Evolutionary conservation across 345 rosid species (phyloP).

Genomic region (Bretschneidera sinensis): DNA sequence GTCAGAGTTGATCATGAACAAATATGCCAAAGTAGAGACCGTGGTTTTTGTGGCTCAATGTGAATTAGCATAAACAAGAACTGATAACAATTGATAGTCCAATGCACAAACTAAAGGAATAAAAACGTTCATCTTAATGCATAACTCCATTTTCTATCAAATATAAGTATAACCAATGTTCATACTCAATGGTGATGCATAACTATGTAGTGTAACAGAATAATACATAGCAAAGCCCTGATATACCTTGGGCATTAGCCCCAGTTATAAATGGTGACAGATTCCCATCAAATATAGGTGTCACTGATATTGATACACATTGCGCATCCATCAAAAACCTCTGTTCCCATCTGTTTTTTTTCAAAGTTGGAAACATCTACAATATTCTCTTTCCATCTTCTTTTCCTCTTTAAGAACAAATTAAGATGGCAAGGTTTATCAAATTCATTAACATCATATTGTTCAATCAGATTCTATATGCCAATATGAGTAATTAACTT

Average conservation of each 20-base stretch:
- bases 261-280: too few relatives aligned
- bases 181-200: not conserved
- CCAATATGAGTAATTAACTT: not conserved
- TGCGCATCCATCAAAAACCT: not conserved
- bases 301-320: too few relatives aligned
- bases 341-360: not conserved
- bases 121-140: not conserved
- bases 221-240: too few relatives aligned
- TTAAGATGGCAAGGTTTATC: not conserved
- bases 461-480: not conserved
- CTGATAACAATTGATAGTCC: not conserved
- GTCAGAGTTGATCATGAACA: not conserved
- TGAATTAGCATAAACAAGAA: not conserved
- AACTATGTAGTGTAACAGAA: not conserved
- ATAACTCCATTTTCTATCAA: not conserved
- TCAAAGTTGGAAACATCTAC: not conserved
- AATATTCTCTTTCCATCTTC: not conserved
- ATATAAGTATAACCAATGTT: not conserved
- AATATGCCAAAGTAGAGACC: not conserved
- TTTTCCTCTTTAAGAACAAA: not conserved
- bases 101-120: not conserved
- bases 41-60: not conserved
- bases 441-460: not conserved
- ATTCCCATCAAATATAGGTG: too few relatives aligned
- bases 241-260: too few relatives aligned